Conservation (phyloP, 257 asterid genomes). For the Lavandula angustifolia region DNA sequence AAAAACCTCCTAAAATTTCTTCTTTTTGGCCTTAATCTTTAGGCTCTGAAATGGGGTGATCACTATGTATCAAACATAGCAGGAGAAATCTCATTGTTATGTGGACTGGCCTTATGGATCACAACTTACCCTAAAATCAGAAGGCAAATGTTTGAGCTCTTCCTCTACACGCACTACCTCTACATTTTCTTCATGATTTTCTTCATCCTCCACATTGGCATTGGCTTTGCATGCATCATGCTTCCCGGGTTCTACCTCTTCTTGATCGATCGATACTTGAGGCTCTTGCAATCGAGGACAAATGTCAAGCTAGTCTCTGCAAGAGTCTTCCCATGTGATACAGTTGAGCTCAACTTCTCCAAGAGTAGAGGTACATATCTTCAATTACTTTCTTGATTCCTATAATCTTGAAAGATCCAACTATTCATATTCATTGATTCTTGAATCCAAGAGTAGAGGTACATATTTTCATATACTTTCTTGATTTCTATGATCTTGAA, state of each 20-base stretch:
- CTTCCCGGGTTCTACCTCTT: conserved; percentile 89
- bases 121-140: conserved; percentile 70
- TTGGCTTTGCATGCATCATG: conserved; percentile 85
- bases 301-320: conserved; percentile 63
- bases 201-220: conserved; percentile 75
- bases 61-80: conserved; percentile 84
- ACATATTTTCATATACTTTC: not conserved
- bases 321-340: conserved; percentile 61
- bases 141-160: conserved; percentile 78
- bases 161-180: conserved; percentile 81
- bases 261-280: conserved; percentile 73
- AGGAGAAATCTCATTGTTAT: conserved; percentile 70
- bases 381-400: not conserved
- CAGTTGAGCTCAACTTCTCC: conserved; percentile 82
- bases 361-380: conserved; percentile 52
- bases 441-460: conserved; percentile 76
- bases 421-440: not conserved
- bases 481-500: not conserved
- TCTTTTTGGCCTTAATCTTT: conserved; percentile 17
- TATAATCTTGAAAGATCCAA: not conserved
- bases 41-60: conserved; percentile 83
- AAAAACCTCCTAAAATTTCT: not conserved
- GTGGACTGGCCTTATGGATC: conserved; percentile 71
- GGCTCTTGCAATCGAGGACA: conserved; percentile 74
- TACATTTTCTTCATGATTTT: conserved; percentile 78